phyloP scores from a whole-genome alignment of 164 flowering plant genomes.

The Magnolia changhungtana region DNA sequence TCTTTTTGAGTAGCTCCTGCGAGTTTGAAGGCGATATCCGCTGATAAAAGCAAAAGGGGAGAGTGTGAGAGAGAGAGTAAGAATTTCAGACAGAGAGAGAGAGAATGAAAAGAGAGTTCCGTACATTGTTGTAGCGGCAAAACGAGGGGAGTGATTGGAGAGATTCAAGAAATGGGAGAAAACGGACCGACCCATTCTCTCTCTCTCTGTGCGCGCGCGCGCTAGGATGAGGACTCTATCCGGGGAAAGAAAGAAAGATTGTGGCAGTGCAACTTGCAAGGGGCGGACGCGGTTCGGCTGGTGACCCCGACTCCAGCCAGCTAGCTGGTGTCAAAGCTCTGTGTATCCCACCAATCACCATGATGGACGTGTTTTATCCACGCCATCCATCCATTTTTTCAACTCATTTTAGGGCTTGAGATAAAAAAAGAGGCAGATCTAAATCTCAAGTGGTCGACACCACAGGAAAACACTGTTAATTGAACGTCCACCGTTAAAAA shows the following conservation, averaged over 20 bases:
- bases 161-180: constrained; percentile 1
- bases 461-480: too few relatives aligned
- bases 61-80: neutral
- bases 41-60: neutral
- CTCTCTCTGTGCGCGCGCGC: neutral
- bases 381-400: too few relatives aligned
- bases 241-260: neutral
- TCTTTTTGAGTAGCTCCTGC: neutral
- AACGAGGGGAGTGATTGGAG: constrained; percentile 6
- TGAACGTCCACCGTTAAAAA: too few relatives aligned
- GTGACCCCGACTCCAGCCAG: too few relatives aligned
- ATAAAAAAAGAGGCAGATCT: too few relatives aligned
- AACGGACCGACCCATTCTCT: neutral
- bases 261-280: neutral
- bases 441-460: too few relatives aligned
- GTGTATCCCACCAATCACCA: too few relatives aligned
- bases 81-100: neutral
- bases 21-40: neutral
- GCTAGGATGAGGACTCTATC: neutral
- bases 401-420: too few relatives aligned
- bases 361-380: too few relatives aligned
- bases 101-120: neutral
- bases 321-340: too few relatives aligned
- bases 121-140: neutral
- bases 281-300: neutral